These are phyloP conservation scores for Cadophora malorum DNA, from an alignment of 2,329 filamentous ascomycete species.

Conservation along the genomic window DNA sequence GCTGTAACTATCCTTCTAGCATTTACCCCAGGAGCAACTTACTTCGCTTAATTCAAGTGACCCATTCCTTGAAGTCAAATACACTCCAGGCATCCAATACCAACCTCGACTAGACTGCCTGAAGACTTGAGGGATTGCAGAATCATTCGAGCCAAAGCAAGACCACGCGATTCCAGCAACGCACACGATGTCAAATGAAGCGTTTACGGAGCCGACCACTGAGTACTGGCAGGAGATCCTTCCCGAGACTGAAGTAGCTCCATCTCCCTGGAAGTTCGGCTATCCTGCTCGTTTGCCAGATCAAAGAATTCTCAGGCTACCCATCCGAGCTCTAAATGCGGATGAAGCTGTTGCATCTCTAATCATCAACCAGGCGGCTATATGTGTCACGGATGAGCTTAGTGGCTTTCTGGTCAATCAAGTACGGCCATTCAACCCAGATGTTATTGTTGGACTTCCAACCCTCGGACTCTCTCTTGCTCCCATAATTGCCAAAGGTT, in stretches of 20 bases:
- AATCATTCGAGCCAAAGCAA: not conserved
- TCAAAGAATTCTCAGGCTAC: slow-evolving; percentile 35
- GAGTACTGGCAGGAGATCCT: slow-evolving; percentile 41
- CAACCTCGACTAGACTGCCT: not conserved
- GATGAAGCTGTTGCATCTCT: slow-evolving; percentile 41
- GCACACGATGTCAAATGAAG: slow-evolving; percentile 17
- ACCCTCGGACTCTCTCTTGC: slow-evolving; percentile 40
- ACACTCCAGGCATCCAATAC: not conserved
- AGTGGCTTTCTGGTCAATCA: slow-evolving; percentile 29
- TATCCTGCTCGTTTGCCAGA: slow-evolving; percentile 38
- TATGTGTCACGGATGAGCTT: slow-evolving; percentile 35
- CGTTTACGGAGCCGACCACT: slow-evolving; percentile 40
- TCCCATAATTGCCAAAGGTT: slow-evolving; percentile 33
- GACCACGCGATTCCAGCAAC: not conserved
- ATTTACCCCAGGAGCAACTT: not conserved
- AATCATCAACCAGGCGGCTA: slow-evolving; percentile 39
- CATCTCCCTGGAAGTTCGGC: slow-evolving; percentile 35
- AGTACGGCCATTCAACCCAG: slow-evolving; percentile 30
- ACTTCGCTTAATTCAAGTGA: not conserved
- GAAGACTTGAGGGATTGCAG: too few species aligned
- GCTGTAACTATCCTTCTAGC: not conserved
- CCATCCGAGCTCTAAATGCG: slow-evolving; percentile 34
- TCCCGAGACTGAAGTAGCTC: slow-evolving; percentile 1
- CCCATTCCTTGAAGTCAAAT: not conserved
- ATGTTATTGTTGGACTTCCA: slow-evolving; percentile 40